phyloP scores from a whole-genome alignment of 306 rosid genomes.

The Chamaecrista fasciculata region DNA sequence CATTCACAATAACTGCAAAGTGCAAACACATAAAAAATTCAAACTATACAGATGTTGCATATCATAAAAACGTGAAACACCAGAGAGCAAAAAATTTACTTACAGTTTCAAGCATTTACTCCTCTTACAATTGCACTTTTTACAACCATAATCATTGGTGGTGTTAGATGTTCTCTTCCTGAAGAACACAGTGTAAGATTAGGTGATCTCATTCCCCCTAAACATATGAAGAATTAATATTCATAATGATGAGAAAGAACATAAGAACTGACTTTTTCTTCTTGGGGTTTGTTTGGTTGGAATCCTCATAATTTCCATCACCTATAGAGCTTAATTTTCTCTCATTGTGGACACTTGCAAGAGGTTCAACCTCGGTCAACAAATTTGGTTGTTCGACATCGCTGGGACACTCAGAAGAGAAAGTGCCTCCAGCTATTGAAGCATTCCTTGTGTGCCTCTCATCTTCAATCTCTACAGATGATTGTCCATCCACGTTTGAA shows the following conservation, averaged over 20 bases:
- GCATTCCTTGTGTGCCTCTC: constrained; percentile 12
- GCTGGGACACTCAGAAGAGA: constrained; percentile 26
- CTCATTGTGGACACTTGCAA: constrained; percentile 22
- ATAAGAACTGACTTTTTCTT: constrained; percentile 39
- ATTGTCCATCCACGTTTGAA: constrained; percentile 3
- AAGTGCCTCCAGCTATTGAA: constrained; percentile 26
- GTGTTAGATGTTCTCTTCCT: constrained; percentile 36
- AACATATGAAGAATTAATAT: not conserved
- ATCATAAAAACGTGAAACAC: not conserved
- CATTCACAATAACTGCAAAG: constrained; percentile 61
- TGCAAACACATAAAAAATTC: not conserved
- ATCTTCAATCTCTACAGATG: constrained; percentile 17
- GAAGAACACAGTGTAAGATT: constrained; percentile 26
- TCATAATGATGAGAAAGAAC: not conserved
- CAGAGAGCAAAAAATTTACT: constrained; percentile 14
- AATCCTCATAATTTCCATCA: constrained; percentile 33
- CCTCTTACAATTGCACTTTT: constrained; percentile 55
- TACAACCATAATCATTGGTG: constrained; percentile 35
- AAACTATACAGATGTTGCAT: not conserved
- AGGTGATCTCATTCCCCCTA: not conserved
- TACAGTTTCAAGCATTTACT: constrained; percentile 59
- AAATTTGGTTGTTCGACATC: not conserved
- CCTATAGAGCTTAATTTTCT: constrained; percentile 16
- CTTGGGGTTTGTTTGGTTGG: constrained; percentile 31
- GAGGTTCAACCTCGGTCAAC: constrained; percentile 11